phyloP scores from a whole-genome alignment of 2,329 filamentous ascomycete genomes.

The Phymatotrichopsis omnivora region DNA sequence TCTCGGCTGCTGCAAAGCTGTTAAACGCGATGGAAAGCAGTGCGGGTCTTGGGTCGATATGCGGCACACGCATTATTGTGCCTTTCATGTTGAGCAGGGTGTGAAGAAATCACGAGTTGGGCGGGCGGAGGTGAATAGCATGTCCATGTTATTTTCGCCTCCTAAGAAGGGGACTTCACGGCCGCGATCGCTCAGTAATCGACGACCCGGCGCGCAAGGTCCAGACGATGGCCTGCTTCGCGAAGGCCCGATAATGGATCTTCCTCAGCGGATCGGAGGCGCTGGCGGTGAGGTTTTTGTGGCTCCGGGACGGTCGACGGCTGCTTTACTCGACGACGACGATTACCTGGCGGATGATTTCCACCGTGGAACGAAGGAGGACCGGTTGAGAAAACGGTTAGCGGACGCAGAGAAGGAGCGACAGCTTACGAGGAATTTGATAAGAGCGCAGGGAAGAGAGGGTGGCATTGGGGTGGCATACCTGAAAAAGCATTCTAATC shows the following conservation, averaged over 20 bases:
- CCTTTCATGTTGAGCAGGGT: slow-evolving; percentile 79
- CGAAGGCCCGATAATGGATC: slow-evolving; percentile 31
- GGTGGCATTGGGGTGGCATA: slow-evolving; percentile 29
- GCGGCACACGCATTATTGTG: slow-evolving; percentile 80
- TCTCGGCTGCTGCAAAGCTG: slow-evolving; percentile 74
- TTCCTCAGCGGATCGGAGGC: slow-evolving; percentile 36
- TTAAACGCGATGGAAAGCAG: slow-evolving; percentile 71
- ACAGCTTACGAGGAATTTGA: slow-evolving; percentile 57
- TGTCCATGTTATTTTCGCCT: slow-evolving; percentile 43
- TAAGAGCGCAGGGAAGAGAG: slow-evolving; percentile 26
- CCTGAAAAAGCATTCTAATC: slow-evolving; percentile 22
- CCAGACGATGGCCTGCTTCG: slow-evolving; percentile 33
- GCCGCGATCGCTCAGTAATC: slow-evolving; percentile 22
- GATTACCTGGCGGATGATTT: slow-evolving; percentile 48
- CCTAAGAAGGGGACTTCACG: slow-evolving; percentile 29
- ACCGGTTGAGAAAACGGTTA: slow-evolving; percentile 54
- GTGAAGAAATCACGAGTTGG: slow-evolving; percentile 58
- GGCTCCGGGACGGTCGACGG: slow-evolving; percentile 37
- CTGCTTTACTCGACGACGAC: slow-evolving; percentile 55
- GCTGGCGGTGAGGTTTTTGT: slow-evolving; percentile 41
- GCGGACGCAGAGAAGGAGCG: slow-evolving; percentile 60
- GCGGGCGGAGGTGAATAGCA: slow-evolving; percentile 70
- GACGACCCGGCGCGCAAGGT: slow-evolving; percentile 38
- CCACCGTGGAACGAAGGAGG: slow-evolving; percentile 48
- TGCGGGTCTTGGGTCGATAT: slow-evolving; percentile 82